Base-by-base conservation (phyloP, 352 stramenopile species). In the Phytopythium chamaehyphon region DNA sequence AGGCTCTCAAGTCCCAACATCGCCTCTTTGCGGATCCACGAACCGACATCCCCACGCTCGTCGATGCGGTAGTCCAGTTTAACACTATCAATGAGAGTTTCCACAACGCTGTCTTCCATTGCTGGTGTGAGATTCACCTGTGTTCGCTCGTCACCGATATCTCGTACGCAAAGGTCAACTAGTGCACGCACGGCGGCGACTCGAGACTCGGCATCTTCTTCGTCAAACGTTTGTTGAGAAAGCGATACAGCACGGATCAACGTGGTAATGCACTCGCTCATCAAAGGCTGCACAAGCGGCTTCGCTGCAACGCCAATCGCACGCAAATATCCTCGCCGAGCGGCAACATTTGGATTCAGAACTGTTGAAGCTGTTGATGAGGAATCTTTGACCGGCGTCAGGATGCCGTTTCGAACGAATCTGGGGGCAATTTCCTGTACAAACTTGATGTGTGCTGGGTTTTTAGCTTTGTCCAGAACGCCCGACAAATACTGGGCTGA, bases 31-130 rank as follows among this genome's bases (percentile, higher is more conserved):
- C 97, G 82, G 38, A 96, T 95, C 96, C 96, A 99, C 11, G 96
- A 99, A 11, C 97, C 97, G 18, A 99, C 95, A 72, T 99, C 97
- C 6, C 97, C 97, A 39, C 97, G 85, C 69, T 98, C 95, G 71
- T 99, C 96, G 10, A 95, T 85, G 21, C 85, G 93, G 64, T 99
- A 99, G 69, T 99, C 97, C 44, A 89, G 68, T 42, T 96, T 72
- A 10, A 96, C 85, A 51, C 82, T 88, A 19, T 59, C 50, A 15
- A 98, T 59, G 2, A 99, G 73, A 31, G 92, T 73, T 12, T 78
- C 58, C 15, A 98, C 81, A 4, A 98, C 81, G 11, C 47, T 39
- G 18, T 78, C 64, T 50, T 88, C 76, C 45, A 73, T 66, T 15
- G 47, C 40, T n/a, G 57, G 24, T 4, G 35, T 31, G n/a, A 83